These are phyloP conservation scores for Chaetothyriales sp. DNA, from an alignment of 2,329 filamentous ascomycete species.

Conservation along the genomic window DNA sequence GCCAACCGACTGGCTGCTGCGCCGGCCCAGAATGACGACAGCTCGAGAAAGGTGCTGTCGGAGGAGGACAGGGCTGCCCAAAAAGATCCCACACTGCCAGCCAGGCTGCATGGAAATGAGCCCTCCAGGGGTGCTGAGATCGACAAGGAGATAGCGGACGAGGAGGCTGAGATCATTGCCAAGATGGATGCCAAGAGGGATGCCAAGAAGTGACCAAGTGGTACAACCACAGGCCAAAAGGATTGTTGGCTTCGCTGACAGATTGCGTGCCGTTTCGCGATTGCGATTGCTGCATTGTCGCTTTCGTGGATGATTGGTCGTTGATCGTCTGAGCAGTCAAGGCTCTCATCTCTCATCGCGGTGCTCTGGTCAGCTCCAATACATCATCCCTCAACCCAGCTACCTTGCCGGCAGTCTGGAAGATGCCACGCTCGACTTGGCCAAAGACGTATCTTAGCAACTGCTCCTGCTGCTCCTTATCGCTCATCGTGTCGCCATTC, in stretches of 20 bases:
- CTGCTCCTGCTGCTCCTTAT: slow-evolving; percentile 32
- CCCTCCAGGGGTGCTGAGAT: slow-evolving; percentile 36
- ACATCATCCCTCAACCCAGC: slow-evolving; percentile 47
- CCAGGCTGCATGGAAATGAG: slow-evolving; percentile 32
- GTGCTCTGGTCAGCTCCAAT: slow-evolving; percentile 39
- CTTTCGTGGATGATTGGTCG: background rate
- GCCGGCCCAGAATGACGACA: slow-evolving; percentile 11
- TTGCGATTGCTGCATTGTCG: background rate
- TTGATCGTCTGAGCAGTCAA: background rate
- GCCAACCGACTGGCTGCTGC: slow-evolving; percentile 30
- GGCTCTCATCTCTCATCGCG: slow-evolving; percentile 4
- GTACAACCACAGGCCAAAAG: background rate
- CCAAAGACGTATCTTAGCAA: slow-evolving; percentile 39
- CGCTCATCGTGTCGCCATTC: slow-evolving; percentile 26
- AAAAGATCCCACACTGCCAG: slow-evolving; percentile 28
- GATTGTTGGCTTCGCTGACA: background rate
- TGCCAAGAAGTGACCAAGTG: slow-evolving; percentile 1
- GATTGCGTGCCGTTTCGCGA: background rate
- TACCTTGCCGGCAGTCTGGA: slow-evolving; percentile 49
- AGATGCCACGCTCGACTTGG: slow-evolving; percentile 52
- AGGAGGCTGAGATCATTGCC: slow-evolving; percentile 30
- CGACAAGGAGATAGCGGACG: slow-evolving; percentile 31
- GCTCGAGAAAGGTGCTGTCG: slow-evolving; percentile 11
- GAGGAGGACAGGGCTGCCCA: slow-evolving; percentile 21
- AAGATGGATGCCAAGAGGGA: slow-evolving; percentile 27